Evolutionary conservation across 2,329 filamentous ascomycete genomes (phyloP).

Genomic region (Fusarium sublunatum): DNA sequence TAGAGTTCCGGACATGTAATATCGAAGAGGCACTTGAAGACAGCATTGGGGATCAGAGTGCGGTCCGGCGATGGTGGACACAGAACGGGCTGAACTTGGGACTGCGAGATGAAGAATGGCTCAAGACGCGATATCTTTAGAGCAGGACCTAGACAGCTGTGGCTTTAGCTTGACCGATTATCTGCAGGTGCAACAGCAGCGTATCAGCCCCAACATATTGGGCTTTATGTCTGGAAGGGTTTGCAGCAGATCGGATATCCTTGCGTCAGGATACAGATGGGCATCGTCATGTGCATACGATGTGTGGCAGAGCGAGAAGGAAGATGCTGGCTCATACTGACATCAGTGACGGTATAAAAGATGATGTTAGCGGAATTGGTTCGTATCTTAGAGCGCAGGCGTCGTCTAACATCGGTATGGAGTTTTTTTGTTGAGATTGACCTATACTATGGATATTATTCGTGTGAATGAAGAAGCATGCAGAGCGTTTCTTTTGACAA

Average conservation of each 20-base stretch:
- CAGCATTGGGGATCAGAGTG: constrained; percentile 77
- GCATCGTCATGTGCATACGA: constrained; percentile 12
- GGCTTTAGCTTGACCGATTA: not conserved
- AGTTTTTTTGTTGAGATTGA: constrained; percentile 31
- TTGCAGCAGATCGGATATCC: constrained; percentile 7
- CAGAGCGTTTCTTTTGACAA: constrained; percentile 19
- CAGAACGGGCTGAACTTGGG: constrained; percentile 84
- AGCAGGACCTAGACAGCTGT: constrained; percentile 6
- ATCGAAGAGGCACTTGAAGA: constrained; percentile 96
- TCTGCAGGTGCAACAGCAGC: constrained; percentile 5
- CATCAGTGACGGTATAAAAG: constrained; percentile 32
- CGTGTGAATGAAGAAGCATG: constrained; percentile 12
- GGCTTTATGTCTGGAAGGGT: constrained; percentile 14
- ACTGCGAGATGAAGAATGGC: constrained; percentile 88
- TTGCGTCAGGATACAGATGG: constrained; percentile 9
- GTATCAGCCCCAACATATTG: constrained; percentile 22
- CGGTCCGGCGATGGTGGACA: constrained; percentile 88
- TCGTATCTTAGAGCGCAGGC: constrained; percentile 31
- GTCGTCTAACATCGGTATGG: constrained; percentile 27
- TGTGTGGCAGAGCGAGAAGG: constrained; percentile 24
- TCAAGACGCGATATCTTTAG: constrained; percentile 80
- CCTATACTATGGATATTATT: constrained; percentile 12
- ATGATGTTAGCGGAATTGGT: constrained; percentile 28
- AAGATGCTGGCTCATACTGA: constrained; percentile 17
- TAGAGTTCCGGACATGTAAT: constrained; percentile 95